Evolutionary conservation across 768 basidiomycete genomes (phyloP).

Genomic region (Trametopsis cervina): DNA sequence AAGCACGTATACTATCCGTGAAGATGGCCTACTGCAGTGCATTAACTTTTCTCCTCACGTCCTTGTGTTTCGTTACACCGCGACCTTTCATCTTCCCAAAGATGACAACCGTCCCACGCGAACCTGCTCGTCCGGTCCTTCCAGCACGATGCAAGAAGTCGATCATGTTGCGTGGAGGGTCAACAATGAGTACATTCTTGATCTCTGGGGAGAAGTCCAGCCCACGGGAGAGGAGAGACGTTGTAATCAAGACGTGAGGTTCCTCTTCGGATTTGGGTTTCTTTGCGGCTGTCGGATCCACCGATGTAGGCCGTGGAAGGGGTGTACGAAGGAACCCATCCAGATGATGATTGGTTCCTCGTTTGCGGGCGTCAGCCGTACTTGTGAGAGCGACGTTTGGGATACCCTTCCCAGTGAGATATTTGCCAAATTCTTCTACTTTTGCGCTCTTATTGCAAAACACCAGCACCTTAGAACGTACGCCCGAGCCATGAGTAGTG

Average conservation of each 20-base stretch:
- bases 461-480: constrained; percentile 63
- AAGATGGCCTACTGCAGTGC: no score
- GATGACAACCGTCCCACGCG: constrained; percentile 62
- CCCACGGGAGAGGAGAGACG: constrained; percentile 85
- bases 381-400: constrained; percentile 62
- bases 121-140: constrained; percentile 69
- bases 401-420: constrained; percentile 55
- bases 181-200: constrained; percentile 79
- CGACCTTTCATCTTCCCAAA: constrained; percentile 68
- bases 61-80: constrained; percentile 45
- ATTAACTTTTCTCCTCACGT: constrained; percentile 44
- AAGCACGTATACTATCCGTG: not conserved
- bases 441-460: constrained; percentile 77
- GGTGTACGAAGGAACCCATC: constrained; percentile 51
- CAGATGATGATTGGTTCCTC: constrained; percentile 73
- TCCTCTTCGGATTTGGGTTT: constrained; percentile 19
- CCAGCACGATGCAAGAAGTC: constrained; percentile 93
- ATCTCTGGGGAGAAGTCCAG: constrained; percentile 82
- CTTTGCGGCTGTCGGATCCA: constrained; percentile 15
- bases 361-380: constrained; percentile 44
- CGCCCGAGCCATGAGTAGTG: constrained; percentile 20
- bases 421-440: constrained; percentile 53
- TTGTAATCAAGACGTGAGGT: constrained; percentile 77
- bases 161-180: constrained; percentile 83
- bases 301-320: constrained; percentile 2